Conservation (phyloP, 2,329 filamentous ascomycete species). For the Ceratocystis cacaofunesta region DNA sequence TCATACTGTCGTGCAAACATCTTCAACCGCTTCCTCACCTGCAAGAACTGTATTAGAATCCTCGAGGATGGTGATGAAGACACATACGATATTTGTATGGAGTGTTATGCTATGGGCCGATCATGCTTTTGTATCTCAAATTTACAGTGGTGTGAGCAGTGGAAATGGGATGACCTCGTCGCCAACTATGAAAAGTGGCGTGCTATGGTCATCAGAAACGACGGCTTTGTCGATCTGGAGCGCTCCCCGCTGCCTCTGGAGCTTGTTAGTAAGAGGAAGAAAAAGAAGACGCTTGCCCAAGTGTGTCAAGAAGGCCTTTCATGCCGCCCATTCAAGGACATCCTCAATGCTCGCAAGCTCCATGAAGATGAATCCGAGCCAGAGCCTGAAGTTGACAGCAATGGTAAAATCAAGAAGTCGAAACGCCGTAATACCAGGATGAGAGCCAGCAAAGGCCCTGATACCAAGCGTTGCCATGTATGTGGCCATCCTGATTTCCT, state of each 20-base stretch:
- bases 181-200: slow-evolving; percentile 74
- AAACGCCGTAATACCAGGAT: not conserved
- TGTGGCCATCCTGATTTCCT: slow-evolving; percentile 65
- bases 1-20: slow-evolving; percentile 94
- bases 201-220: slow-evolving; percentile 57
- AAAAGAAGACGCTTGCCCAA: slow-evolving; percentile 71
- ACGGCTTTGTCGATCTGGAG: slow-evolving; percentile 49
- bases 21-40: slow-evolving; percentile 92
- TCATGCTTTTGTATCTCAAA: slow-evolving; percentile 80
- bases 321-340: slow-evolving; percentile 66
- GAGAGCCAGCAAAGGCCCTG: slow-evolving; percentile 22
- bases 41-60: slow-evolving; percentile 61
- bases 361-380: slow-evolving; percentile 24
- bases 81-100: slow-evolving; percentile 93
- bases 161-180: slow-evolving; percentile 64
- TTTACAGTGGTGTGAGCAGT: slow-evolving; percentile 85
- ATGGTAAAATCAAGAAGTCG: slow-evolving; percentile 29
- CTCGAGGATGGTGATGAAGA: slow-evolving; percentile 57
- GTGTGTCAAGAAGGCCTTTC: slow-evolving; percentile 86
- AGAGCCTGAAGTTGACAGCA: slow-evolving; percentile 48
- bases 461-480: slow-evolving; percentile 64
- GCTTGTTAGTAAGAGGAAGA: slow-evolving; percentile 49
- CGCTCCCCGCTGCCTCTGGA: slow-evolving; percentile 56
- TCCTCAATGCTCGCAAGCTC: slow-evolving; percentile 42
- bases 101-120: slow-evolving; percentile 94